Evolutionary conservation across 2,329 filamentous ascomycete species (phyloP), one percentile per base, ranked within the genome.

Genomic region (Cladosporium oxysporum): DNA sequence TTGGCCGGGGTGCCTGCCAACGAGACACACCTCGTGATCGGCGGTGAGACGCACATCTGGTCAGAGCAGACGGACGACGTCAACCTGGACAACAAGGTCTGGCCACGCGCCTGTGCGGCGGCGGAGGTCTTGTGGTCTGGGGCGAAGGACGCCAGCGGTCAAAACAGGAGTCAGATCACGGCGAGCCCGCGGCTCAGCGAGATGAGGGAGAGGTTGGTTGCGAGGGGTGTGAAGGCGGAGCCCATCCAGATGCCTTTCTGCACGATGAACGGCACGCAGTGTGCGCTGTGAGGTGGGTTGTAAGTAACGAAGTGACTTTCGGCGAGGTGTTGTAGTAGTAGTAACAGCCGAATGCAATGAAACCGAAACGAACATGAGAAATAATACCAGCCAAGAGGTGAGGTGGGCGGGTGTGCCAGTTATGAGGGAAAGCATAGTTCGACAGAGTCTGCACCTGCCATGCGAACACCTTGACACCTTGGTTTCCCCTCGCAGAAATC

Each of bases 121-220:
- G 91, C 85, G 29, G 92, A 96, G 79, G 87, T 93, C 1, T 83
- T 94, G 57, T 96, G 92, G 92, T 91, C 87, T 49, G 91, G 91
- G 28, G 80, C 83, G 2, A 84, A 85, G 66, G 90, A 93, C 10
- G 83, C 81, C 2, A 76, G 82, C 18, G 90, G 91, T 1, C 79
- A 85, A 74, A 92, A 92, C 77, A 82, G 91, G 62, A 90, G 87
- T 68, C 89, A 91, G 80, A 80, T 91, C 66, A 86, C 88, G 44
- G 91, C 90, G 11, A 84, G 84, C 52, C 89, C 89, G 14, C 81
- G 92, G 59, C 78, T 96, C 74, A 86, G 86, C 57, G 90, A 93
- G 80, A 87, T 91, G 83, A 84, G 92, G 60, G 91, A 95, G 83
- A 82, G 91, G 44, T 81, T 96, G 81, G 84, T 94, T 29, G 84